Evolutionary conservation across 83 land plant genomes (phyloP).

Genomic region (Picea abies): DNA sequence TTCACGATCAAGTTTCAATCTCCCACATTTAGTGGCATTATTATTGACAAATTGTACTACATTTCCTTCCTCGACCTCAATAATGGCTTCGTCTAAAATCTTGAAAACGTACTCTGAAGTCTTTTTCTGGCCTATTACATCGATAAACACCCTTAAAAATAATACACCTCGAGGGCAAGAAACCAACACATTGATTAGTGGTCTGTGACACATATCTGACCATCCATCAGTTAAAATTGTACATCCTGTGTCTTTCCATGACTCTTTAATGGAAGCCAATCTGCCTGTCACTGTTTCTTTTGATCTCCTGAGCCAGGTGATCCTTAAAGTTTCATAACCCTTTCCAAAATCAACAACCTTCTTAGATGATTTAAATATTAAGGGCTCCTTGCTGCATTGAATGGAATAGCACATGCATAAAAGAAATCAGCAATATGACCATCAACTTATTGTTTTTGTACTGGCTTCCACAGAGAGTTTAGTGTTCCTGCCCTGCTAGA

Average conservation of each 20-base stretch:
- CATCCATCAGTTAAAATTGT: constrained; percentile 13
- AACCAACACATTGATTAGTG: constrained; percentile 16
- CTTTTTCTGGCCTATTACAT: too few species aligned
- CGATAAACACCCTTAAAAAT: too few species aligned
- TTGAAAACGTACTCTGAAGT: neutral
- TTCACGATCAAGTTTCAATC: neutral
- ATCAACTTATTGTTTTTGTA: too few species aligned
- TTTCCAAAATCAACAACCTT: too few species aligned
- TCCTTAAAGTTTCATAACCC: neutral
- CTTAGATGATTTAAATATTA: neutral
- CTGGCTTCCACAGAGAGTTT: too few species aligned
- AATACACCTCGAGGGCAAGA: neutral
- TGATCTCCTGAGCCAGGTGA: neutral
- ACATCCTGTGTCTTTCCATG: neutral
- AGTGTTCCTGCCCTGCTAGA: too few species aligned
- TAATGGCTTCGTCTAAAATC: constrained; percentile 11
- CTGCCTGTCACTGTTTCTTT: neutral
- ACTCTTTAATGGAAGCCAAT: neutral
- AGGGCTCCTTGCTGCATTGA: neutral
- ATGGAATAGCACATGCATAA: too few species aligned
- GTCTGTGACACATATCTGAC: constrained; percentile 8
- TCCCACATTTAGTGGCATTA: constrained; percentile 12
- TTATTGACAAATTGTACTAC: constrained; percentile 27
- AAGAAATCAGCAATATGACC: too few species aligned
- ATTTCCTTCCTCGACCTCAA: constrained; percentile 13